Percentiles rank a stretch among this genome's conserved stretches.
Evolutionary conservation across 441 rosid species (phyloP).

Genomic region (Francoa sonchifolia): DNA sequence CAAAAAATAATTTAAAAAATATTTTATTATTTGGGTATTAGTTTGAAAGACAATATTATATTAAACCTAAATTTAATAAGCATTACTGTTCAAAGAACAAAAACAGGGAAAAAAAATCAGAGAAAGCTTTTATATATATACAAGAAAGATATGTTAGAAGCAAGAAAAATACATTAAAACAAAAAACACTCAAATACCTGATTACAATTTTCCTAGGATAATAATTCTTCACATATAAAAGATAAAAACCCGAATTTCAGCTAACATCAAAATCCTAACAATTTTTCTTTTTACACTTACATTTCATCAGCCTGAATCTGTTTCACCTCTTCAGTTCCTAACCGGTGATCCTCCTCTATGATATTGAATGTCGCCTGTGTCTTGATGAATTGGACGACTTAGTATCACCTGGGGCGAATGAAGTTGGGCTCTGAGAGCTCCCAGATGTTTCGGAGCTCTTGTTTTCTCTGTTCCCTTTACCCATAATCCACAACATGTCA

Average conservation of each 20-base stretch:
- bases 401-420: constrained; percentile 43
- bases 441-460: constrained; percentile 87
- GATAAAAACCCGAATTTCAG: neutral
- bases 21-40: too few relatives aligned
- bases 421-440: constrained; percentile 83
- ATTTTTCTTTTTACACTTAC: constrained; percentile 28
- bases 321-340: constrained; percentile 9
- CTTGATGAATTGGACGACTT: constrained; percentile 67
- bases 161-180: too few relatives aligned
- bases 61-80: too few relatives aligned
- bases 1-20: too few relatives aligned
- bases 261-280: constrained; percentile 24
- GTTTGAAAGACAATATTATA: too few relatives aligned
- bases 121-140: too few relatives aligned
- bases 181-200: constrained; percentile 5
- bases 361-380: constrained; percentile 70
- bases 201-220: constrained; percentile 9
- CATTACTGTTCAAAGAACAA: too few relatives aligned
- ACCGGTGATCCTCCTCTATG: constrained; percentile 34
- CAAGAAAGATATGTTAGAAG: constrained; percentile 5
- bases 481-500: constrained; percentile 59
- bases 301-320: constrained; percentile 10
- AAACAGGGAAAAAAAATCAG: too few relatives aligned
- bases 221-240: constrained; percentile 1
- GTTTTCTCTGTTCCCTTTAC: constrained; percentile 50